phyloP scores from a whole-genome alignment of 2,329 filamentous ascomycete genomes.

The Teratosphaeria pseudoeucalypti region DNA sequence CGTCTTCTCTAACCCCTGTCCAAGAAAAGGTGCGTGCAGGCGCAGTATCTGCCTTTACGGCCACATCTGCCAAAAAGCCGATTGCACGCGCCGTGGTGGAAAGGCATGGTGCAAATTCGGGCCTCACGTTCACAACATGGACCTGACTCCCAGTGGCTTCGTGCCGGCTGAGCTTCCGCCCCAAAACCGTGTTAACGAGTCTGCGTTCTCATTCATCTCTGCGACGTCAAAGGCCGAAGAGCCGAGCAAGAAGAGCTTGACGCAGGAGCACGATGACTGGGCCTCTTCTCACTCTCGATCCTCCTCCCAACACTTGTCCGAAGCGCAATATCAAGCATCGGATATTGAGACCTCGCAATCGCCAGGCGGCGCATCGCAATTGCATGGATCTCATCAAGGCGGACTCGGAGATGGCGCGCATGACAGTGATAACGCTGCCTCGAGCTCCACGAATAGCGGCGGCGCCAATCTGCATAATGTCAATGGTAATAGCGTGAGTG shows the following conservation, averaged over 20 bases:
- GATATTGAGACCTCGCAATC: background rate
- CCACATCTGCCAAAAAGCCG: conserved; percentile 33
- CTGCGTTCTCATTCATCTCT: background rate
- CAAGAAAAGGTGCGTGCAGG: conserved; percentile 32
- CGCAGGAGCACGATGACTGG: background rate
- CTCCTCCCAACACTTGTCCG: background rate
- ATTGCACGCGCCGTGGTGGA: conserved; percentile 19
- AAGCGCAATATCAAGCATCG: background rate
- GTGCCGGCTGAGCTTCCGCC: background rate
- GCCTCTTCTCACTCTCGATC: background rate
- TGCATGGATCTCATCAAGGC: background rate
- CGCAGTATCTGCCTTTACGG: conserved; percentile 35
- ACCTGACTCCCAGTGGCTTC: background rate
- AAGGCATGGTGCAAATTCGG: conserved; percentile 18
- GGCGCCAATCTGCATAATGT: background rate
- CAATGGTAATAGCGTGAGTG: background rate
- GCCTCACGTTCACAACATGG: background rate
- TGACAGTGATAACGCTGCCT: background rate
- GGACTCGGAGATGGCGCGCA: background rate
- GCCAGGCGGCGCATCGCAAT: background rate
- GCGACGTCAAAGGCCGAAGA: background rate
- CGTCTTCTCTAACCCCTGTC: conserved; percentile 35
- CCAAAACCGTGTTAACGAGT: background rate
- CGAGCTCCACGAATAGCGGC: background rate
- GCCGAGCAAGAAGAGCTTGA: background rate